phyloP scores from a whole-genome alignment of 2,329 filamentous ascomycete species.

The Sporothrix variecibatus region DNA sequence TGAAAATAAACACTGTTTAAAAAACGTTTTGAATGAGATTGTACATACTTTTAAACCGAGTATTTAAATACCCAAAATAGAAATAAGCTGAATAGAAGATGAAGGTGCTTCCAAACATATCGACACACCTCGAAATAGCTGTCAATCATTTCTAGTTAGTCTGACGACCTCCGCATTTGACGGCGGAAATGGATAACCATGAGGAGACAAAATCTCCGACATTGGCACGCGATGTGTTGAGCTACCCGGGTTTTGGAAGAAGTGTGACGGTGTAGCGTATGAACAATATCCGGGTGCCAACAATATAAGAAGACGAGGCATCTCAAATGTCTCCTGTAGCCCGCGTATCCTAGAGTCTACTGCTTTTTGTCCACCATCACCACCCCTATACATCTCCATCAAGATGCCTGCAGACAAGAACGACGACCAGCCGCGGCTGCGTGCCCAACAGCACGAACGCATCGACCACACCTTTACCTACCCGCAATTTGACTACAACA shows the following conservation, averaged over 20 bases:
- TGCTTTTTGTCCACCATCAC: not conserved
- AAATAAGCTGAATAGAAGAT: no score
- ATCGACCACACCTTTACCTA: constrained; percentile 20
- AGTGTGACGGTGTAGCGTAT: not conserved
- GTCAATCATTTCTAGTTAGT: not conserved
- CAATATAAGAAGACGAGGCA: no score
- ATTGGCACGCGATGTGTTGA: not conserved
- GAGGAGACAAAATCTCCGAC: not conserved
- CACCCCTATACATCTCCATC: not conserved
- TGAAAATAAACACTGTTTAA: no score
- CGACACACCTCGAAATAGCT: not conserved
- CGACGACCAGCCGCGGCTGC: not conserved
- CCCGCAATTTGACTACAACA: constrained; percentile 13
- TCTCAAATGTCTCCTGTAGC: no score
- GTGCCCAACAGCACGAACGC: constrained; percentile 14
- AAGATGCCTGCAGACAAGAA: not conserved
- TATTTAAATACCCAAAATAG: no score
- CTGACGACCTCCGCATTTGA: not conserved
- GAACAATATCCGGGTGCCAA: not conserved
- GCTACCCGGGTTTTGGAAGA: not conserved
- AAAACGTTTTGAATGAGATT: no score
- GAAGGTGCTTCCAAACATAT: no score
- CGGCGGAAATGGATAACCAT: constrained; percentile 11
- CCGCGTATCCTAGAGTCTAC: not conserved
- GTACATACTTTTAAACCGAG: no score